phyloP scores from a whole-genome alignment of 2,329 filamentous ascomycete species.

The Trichoderma aggressivum region DNA sequence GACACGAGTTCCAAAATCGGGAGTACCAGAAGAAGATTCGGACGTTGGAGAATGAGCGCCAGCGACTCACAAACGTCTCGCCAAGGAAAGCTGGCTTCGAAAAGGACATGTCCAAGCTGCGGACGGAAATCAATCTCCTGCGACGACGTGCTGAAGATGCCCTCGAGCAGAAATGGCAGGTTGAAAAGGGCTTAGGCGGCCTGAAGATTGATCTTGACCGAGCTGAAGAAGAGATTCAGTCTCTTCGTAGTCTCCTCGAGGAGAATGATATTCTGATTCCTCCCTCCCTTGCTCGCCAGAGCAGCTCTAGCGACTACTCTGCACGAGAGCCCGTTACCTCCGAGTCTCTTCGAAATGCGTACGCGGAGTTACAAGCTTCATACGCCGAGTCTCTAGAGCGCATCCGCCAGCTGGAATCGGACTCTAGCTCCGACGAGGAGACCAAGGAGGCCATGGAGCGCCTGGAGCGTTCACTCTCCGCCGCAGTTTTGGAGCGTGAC shows the following conservation, averaged over 20 bases:
- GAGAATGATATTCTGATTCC: conserved; percentile 80
- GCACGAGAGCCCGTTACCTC: conserved; percentile 55
- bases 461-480: conserved; percentile 65
- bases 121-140: conserved; percentile 79
- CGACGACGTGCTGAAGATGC: conserved; percentile 88
- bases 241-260: conserved; percentile 72
- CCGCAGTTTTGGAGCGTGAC: conserved; percentile 69
- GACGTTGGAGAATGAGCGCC: conserved; percentile 72
- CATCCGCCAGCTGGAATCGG: conserved; percentile 61
- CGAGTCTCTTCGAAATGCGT: conserved; percentile 69
- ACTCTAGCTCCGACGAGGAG: conserved; percentile 51
- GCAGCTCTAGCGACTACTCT: conserved; percentile 30
- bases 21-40: conserved; percentile 80
- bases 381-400: conserved; percentile 65
- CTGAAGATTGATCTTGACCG: conserved; percentile 96
- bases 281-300: conserved; percentile 51
- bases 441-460: conserved; percentile 61
- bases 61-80: conserved; percentile 64
- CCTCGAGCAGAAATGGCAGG: conserved; percentile 92
- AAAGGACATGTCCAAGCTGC: conserved; percentile 73
- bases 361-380: conserved; percentile 69
- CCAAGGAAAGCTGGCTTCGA: conserved; percentile 78
- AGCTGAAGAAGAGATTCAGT: conserved; percentile 85
- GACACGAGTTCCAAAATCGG: conserved; percentile 79
- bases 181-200: conserved; percentile 82